Evolutionary conservation across 768 basidiomycete genomes (phyloP).

Genomic region (Brasilioporus rufonigricans): DNA sequence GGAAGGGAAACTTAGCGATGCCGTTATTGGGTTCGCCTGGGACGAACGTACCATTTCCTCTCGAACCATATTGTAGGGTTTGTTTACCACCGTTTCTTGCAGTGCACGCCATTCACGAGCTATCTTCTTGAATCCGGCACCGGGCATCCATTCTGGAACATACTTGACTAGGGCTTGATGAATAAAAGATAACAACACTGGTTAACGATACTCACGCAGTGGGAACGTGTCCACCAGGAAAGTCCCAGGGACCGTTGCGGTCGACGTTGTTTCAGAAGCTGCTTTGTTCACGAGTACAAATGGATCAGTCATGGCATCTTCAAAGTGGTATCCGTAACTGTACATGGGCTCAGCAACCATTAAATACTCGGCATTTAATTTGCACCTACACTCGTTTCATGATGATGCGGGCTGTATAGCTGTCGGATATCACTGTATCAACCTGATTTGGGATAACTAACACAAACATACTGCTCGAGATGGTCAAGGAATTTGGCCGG

Average conservation of each 20-base stretch:
- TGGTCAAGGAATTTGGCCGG: slow-evolving; percentile 1
- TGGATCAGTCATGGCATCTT: slow-evolving; percentile 1
- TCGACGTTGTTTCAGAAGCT: slow-evolving; percentile 1
- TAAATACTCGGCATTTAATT: background rate
- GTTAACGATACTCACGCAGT: background rate
- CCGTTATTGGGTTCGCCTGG: no score
- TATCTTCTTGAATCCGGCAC: slow-evolving; percentile 1
- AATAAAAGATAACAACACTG: background rate
- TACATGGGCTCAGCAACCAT: background rate
- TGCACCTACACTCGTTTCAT: slow-evolving; percentile 5
- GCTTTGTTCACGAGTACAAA: slow-evolving; percentile 7
- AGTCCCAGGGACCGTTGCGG: slow-evolving; percentile 3
- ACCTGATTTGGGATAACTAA: background rate
- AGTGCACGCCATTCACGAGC: slow-evolving; percentile 7
- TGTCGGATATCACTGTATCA: background rate
- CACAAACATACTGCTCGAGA: background rate
- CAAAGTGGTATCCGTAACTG: slow-evolving; percentile 3
- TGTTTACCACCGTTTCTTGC: slow-evolving; percentile 1
- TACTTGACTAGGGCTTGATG: background rate
- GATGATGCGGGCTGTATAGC: slow-evolving; percentile 6
- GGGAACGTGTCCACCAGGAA: slow-evolving; percentile 5
- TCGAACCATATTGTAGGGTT: slow-evolving; percentile 1
- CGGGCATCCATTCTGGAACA: slow-evolving; percentile 5
- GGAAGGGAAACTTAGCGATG: background rate
- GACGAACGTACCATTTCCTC: background rate